phyloP scores from a whole-genome alignment of 306 rosid species.

The Coriaria nepalensis region DNA sequence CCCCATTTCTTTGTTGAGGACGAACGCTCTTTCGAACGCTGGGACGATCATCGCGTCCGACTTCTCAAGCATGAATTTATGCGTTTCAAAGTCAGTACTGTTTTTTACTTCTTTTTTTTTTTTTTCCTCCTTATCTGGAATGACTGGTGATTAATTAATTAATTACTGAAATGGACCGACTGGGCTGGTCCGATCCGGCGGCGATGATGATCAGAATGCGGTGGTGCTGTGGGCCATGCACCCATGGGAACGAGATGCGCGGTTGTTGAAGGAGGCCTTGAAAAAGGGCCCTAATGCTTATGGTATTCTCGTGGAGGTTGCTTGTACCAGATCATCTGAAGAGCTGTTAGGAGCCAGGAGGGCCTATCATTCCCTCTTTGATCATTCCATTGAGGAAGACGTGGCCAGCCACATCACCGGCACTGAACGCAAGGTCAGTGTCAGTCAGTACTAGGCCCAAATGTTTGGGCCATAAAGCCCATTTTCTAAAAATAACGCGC shows the following conservation, averaged over 20 bases:
- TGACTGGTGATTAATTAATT: not conserved
- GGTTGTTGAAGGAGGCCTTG: slow-evolving; percentile 56
- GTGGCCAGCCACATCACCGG: slow-evolving; percentile 47
- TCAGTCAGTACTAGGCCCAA: not conserved
- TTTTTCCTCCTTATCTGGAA: not conserved
- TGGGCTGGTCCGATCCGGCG: too few species aligned
- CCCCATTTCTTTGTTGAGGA: slow-evolving; percentile 46
- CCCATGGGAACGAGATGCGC: slow-evolving; percentile 98
- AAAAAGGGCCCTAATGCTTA: slow-evolving; percentile 39
- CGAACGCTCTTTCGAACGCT: slow-evolving; percentile 63
- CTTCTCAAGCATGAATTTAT: slow-evolving; percentile 73
- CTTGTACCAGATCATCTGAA: slow-evolving; percentile 72
- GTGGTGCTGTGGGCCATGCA: slow-evolving; percentile 81
- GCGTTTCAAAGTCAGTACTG: slow-evolving; percentile 59
- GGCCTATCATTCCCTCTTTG: slow-evolving; percentile 92
- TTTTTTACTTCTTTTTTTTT: not conserved
- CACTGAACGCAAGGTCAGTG: slow-evolving; percentile 47
- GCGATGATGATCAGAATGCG: slow-evolving; percentile 37
- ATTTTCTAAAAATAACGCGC: not conserved
- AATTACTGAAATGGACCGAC: too few species aligned
- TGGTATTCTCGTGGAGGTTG: slow-evolving; percentile 54
- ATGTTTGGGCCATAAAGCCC: too few species aligned
- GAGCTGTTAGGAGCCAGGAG: slow-evolving; percentile 76
- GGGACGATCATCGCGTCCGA: slow-evolving; percentile 40
- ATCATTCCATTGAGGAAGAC: slow-evolving; percentile 89